These are phyloP conservation scores for Magnolia changhungtana DNA, from an alignment of 164 flowering plant species.

Conservation along the genomic window DNA sequence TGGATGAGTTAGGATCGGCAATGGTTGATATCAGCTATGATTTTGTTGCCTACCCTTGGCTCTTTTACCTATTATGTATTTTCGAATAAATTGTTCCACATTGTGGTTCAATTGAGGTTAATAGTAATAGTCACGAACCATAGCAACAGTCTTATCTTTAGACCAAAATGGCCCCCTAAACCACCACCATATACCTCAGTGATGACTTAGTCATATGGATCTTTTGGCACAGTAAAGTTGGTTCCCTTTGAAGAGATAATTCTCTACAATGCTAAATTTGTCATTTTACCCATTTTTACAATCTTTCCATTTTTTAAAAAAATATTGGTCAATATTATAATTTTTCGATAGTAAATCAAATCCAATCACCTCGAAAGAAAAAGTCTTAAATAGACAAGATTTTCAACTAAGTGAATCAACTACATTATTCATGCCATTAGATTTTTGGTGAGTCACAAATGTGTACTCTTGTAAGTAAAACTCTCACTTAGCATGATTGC, in stretches of 20 bases:
- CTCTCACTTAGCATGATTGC: constrained; percentile 1
- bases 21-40: background rate
- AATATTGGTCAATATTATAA: background rate
- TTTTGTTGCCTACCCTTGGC: too few relatives aligned
- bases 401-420: background rate
- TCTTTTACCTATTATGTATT: too few relatives aligned
- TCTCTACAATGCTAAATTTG: background rate
- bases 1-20: background rate
- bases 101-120: too few relatives aligned
- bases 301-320: background rate
- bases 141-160: background rate
- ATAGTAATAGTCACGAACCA: background rate
- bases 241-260: background rate
- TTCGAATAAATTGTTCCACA: too few relatives aligned
- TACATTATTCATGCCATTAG: background rate
- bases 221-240: background rate
- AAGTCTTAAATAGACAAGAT: background rate
- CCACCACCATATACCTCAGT: too few relatives aligned
- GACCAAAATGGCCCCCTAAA: background rate
- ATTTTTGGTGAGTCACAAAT: background rate
- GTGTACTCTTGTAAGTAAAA: background rate
- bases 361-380: background rate
- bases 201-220: background rate
- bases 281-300: too few relatives aligned
- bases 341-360: background rate